Evolutionary conservation across 1,139 yeast species (phyloP).

Genomic region (Hanseniaspora sp.): DNA sequence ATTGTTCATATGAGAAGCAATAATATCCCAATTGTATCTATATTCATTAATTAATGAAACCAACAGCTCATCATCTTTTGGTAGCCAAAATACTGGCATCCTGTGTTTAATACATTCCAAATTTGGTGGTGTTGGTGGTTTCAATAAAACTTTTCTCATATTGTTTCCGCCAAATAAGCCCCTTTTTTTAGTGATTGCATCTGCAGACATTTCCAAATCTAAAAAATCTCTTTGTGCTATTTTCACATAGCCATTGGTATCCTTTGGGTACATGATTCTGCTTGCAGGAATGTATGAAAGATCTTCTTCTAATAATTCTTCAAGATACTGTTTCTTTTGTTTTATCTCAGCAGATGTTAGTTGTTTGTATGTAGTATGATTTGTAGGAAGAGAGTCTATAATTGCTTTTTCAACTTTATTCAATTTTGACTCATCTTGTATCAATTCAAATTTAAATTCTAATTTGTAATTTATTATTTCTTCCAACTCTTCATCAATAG

Average conservation of each 20-base stretch:
- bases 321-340: constrained; percentile 1
- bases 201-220: constrained; percentile 32
- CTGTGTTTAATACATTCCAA: constrained; percentile 66
- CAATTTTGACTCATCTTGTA: constrained; percentile 15
- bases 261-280: constrained; percentile 49
- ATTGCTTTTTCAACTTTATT: constrained; percentile 26
- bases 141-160: constrained; percentile 47
- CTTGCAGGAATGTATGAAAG: constrained; percentile 42
- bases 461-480: constrained; percentile 11
- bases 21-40: constrained; percentile 86
- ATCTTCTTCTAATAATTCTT: constrained; percentile 1
- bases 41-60: constrained; percentile 76
- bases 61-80: constrained; percentile 76
- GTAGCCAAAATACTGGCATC: constrained; percentile 91
- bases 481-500: constrained; percentile 14
- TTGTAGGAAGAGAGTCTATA: constrained; percentile 26
- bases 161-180: constrained; percentile 34
- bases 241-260: constrained; percentile 55
- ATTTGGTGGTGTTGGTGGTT: constrained; percentile 85
- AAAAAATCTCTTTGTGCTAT: constrained; percentile 43
- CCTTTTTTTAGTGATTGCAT: constrained; percentile 28
- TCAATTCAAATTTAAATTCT: constrained; percentile 11
- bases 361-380: background rate
- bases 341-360: constrained; percentile 1
- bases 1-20: constrained; percentile 66